phyloP scores from a whole-genome alignment of 2,329 filamentous ascomycete genomes.

The Clarireedia hainanense region DNA sequence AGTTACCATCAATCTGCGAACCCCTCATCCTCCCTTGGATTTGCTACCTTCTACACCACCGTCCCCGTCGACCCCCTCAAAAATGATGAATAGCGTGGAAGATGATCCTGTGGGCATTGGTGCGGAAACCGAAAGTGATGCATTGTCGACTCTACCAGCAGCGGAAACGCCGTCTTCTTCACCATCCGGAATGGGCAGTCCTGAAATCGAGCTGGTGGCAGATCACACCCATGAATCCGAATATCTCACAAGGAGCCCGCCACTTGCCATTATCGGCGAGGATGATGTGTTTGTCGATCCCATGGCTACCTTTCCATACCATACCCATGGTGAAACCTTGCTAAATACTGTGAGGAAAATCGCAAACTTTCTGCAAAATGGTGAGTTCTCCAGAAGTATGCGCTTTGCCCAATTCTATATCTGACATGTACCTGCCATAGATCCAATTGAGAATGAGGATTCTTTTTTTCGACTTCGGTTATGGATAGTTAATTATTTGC shows the following conservation, averaged over 20 bases:
- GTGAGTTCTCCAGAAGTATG: constrained; percentile 29
- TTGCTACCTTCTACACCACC: constrained; percentile 37
- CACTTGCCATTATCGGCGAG: constrained; percentile 25
- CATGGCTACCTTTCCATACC: constrained; percentile 39
- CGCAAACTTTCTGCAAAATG: constrained; percentile 30
- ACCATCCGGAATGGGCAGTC: constrained; percentile 24
- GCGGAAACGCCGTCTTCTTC: constrained; percentile 28
- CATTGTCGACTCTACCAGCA: constrained; percentile 22
- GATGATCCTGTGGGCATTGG: constrained; percentile 20
- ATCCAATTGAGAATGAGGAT: constrained; percentile 36
- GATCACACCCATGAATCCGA: constrained; percentile 23
- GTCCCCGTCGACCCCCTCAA: constrained; percentile 33
- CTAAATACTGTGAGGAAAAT: constrained; percentile 18
- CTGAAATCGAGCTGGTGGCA: constrained; percentile 25
- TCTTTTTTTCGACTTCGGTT: constrained; percentile 37
- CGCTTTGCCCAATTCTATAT: neutral
- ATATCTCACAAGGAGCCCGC: constrained; percentile 18
- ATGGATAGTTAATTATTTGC: constrained; percentile 45
- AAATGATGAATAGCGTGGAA: constrained; percentile 19
- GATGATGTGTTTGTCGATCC: constrained; percentile 33
- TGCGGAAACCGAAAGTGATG: constrained; percentile 27
- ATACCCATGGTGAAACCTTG: constrained; percentile 16
- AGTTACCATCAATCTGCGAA: constrained; percentile 55
- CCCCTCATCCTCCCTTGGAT: constrained; percentile 32
- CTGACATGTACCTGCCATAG: constrained; percentile 29